Evolutionary conservation across 345 rosid species (phyloP).

Genomic region (Citrus glauca): DNA sequence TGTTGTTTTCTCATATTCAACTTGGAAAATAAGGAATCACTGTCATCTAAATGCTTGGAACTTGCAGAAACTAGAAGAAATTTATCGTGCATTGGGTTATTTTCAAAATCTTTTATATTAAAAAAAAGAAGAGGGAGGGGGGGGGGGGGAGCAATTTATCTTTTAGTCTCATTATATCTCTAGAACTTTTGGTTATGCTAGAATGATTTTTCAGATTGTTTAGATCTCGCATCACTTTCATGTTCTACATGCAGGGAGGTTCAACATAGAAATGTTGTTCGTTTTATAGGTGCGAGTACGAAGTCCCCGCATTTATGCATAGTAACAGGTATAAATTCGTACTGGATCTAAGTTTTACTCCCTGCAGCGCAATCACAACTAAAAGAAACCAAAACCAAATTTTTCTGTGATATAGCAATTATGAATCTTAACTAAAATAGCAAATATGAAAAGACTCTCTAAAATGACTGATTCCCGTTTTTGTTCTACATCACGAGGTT

Average conservation of each 20-base stretch:
- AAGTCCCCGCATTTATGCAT: constrained; percentile 56
- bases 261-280: constrained; percentile 58
- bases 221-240: constrained; percentile 5
- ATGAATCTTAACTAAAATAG: too few relatives aligned
- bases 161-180: background rate
- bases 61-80: background rate
- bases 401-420: too few relatives aligned
- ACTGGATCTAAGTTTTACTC: background rate
- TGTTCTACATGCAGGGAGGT: constrained; percentile 48
- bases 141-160: background rate
- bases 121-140: too few relatives aligned
- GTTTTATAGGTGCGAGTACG: constrained; percentile 68
- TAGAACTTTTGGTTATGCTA: background rate
- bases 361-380: background rate
- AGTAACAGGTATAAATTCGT: constrained; percentile 52
- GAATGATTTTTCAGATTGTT: background rate
- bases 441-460: too few relatives aligned
- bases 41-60: background rate
- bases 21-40: background rate
- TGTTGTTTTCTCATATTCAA: background rate
- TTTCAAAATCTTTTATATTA: background rate
- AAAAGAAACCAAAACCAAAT: too few relatives aligned
- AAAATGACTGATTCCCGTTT: too few relatives aligned
- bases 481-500: too few relatives aligned
- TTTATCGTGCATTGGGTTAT: background rate